A percentile compares a stretch with the other conserved stretches of the same genome.
Evolutionary conservation across 1,284 basidiomycete species (phyloP).

Genomic region (Cutaneotrichosporon dermatis): DNA sequence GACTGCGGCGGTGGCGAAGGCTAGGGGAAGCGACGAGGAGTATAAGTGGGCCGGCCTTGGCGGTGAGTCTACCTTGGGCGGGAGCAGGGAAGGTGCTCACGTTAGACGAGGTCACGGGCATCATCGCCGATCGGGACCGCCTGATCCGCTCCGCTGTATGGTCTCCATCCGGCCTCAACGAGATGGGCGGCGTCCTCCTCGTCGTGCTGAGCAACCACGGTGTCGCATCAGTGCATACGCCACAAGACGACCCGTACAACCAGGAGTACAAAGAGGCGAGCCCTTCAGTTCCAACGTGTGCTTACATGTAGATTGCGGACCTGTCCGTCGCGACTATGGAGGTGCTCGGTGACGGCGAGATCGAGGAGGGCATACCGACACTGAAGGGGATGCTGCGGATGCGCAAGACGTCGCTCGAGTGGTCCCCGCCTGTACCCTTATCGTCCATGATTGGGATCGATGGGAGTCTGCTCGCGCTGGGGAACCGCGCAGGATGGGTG

Average conservation of each 20-base stretch:
- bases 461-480: conserved; percentile 37
- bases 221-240: conserved; percentile 36
- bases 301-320: conserved; percentile 25
- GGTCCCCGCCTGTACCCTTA: conserved; percentile 27
- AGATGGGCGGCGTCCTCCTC: conserved; percentile 27
- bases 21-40: conserved; percentile 13
- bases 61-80: background rate
- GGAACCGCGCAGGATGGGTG: conserved; percentile 30
- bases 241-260: conserved; percentile 28
- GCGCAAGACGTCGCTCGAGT: conserved; percentile 29
- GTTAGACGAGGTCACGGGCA: conserved; percentile 28
- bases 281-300: no score
- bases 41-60: conserved; percentile 18
- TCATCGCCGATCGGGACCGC: conserved; percentile 26
- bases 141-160: conserved; percentile 30
- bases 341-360: conserved; percentile 10
- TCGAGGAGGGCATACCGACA: conserved; percentile 5
- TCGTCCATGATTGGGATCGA: conserved; percentile 22
- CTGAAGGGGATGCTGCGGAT: conserved; percentile 24
- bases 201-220: conserved; percentile 26
- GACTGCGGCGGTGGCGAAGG: conserved; percentile 22
- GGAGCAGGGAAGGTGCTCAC: background rate
- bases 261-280: conserved; percentile 28
- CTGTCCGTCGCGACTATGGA: conserved; percentile 24
- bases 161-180: conserved; percentile 37